These are phyloP conservation scores for Priceomyces haplophilus DNA, from an alignment of 805 yeast species.

Conservation along the genomic window DNA sequence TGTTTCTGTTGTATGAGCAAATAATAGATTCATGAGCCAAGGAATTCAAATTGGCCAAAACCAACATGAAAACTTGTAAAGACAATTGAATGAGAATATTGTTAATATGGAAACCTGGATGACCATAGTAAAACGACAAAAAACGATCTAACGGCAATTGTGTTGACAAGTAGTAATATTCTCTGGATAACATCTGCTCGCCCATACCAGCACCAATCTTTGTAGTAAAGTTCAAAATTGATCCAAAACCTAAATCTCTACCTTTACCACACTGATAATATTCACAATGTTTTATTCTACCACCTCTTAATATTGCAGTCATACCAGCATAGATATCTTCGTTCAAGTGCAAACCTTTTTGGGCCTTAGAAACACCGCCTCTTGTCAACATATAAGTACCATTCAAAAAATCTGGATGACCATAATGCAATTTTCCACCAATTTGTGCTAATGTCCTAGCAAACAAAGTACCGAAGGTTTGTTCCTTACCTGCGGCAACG, in stretches of 20 bases:
- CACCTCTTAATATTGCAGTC: conserved; percentile 75
- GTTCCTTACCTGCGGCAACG: conserved; percentile 86
- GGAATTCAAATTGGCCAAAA: conserved; percentile 60
- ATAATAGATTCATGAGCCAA: conserved; percentile 58
- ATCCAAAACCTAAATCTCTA: conserved; percentile 79
- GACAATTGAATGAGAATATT: conserved; percentile 72
- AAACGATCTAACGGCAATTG: conserved; percentile 76
- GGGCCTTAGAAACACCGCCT: conserved; percentile 86
- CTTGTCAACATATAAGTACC: conserved; percentile 75
- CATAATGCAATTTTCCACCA: conserved; percentile 83
- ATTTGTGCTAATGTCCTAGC: conserved; percentile 79
- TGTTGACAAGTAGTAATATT: conserved; percentile 74
- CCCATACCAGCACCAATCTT: conserved; percentile 92
- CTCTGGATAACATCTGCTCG: conserved; percentile 80
- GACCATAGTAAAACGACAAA: conserved; percentile 78
- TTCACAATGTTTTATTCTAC: conserved; percentile 81
- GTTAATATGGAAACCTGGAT: conserved; percentile 82
- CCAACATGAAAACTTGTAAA: conserved; percentile 51
- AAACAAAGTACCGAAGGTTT: conserved; percentile 80
- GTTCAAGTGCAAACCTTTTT: conserved; percentile 75
- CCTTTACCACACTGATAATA: conserved; percentile 87
- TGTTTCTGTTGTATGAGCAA: conserved; percentile 57
- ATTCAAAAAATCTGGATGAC: conserved; percentile 82
- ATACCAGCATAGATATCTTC: conserved; percentile 88
- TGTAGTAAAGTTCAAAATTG: conserved; percentile 76